Evolutionary conservation across 148 eudicot species (phyloP), one percentile per base, ranked within the genome.

Genomic region (Cornus kousa): DNA sequence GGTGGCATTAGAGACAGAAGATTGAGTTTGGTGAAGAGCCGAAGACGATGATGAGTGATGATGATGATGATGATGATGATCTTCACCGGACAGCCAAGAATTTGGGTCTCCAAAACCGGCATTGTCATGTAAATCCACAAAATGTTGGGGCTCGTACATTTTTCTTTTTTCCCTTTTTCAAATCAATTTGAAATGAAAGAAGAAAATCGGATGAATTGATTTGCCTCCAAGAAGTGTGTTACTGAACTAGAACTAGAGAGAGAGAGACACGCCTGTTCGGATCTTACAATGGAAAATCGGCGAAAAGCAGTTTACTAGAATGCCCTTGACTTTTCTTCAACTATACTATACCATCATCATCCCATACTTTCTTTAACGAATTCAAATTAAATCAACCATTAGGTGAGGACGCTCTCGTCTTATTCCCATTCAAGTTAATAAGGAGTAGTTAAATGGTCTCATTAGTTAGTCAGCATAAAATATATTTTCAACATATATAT

Each of bases 41-140:
- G 71, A 40, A 14, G 85, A 68, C 11, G 80, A 62, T 17, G 87
- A 75, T 6, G 48, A 43, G 8, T 9, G 48, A 43, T 43, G 48
- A 4, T 43, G 48, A 71, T 68, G 82, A 73, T 9, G 48, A 43
- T 43, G 48, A 43, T 43, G 48, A 71, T 68, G 82, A 73, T 70
- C 76, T 50, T 76, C 79, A 68, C 71, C 82, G 70, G 81, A 74
- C 4, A 84, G 84, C 87, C 87, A 84, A 13, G 87, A 84, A 33
- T 81, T 78, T 53, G 81, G 78, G 67, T 81, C 87, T 37, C 73
- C 81, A 7, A 32, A 73, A 39, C 72, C 70, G 53, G 64, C 53
- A 17, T 59, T 82, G 80, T 79, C 84, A 13, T 83, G 79, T 43
- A 78, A 79, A 31, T 79, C 78, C 10, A 35, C 73, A 37, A 80